phyloP scores from a whole-genome alignment of 2,329 filamentous ascomycete genomes.

The Paramyrothecium sp. region DNA sequence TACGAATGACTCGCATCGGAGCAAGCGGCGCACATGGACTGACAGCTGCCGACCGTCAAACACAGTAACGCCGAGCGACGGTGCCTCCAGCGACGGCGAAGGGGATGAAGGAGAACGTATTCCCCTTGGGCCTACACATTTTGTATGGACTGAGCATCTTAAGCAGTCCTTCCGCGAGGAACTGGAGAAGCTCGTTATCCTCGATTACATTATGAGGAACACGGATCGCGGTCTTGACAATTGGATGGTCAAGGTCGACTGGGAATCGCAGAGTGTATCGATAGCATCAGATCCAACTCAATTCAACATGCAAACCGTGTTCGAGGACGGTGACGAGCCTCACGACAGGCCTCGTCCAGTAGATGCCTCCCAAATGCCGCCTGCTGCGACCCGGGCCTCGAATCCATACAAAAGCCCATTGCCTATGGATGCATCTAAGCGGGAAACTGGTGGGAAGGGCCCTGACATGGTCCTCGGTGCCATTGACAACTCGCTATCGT shows the following conservation, averaged over 20 bases:
- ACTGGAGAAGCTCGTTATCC: conserved; percentile 91
- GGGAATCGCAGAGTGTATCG: conserved; percentile 75
- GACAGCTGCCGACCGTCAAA: conserved; percentile 73
- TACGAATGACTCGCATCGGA: conserved; percentile 63
- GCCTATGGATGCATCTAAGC: conserved; percentile 75
- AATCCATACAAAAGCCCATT: conserved; percentile 76
- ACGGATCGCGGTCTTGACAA: conserved; percentile 96
- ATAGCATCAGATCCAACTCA: conserved; percentile 79
- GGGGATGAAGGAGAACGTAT: conserved; percentile 47
- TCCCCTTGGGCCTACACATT: conserved; percentile 53
- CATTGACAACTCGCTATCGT: conserved; percentile 96
- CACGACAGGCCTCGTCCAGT: conserved; percentile 62
- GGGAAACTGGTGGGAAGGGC: conserved; percentile 36
- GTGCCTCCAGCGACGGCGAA: conserved; percentile 64
- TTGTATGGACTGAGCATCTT: conserved; percentile 82
- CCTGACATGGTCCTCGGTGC: conserved; percentile 78
- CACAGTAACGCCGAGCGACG: conserved; percentile 52
- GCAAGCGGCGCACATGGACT: conserved; percentile 64
- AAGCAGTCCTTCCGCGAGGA: conserved; percentile 94
- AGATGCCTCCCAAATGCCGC: conserved; percentile 42
- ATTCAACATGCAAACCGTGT: conserved; percentile 57
- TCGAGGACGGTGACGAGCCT: conserved; percentile 44
- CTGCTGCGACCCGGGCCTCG: conserved; percentile 41
- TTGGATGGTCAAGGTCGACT: conserved; percentile 99
- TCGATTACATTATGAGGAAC: conserved; percentile 99